Evolutionary conservation across 495 filamentous ascomycete genomes (phyloP).

Genomic region (Xylaria telfairii): DNA sequence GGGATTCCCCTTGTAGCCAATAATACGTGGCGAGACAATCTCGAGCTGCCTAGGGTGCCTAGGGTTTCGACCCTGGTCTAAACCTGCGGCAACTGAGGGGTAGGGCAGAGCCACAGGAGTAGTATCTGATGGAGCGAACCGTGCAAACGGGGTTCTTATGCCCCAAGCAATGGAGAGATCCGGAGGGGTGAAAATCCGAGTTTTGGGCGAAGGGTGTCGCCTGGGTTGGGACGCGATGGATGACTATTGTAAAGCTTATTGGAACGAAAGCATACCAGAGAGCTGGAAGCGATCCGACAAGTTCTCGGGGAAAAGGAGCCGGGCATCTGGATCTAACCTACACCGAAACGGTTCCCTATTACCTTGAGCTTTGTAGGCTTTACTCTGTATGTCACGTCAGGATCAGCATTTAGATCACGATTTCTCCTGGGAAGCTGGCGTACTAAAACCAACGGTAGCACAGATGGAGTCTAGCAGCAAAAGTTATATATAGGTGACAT

Average conservation of each 20-base stretch:
- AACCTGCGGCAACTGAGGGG: not conserved
- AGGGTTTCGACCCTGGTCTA: constrained; percentile 12
- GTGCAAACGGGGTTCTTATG: not conserved
- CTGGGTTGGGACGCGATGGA: not conserved
- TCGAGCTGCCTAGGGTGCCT: not conserved
- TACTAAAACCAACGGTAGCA: not conserved
- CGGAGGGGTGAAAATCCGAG: not conserved
- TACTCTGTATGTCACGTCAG: not conserved
- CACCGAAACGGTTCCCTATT: not conserved
- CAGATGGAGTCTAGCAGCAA: not conserved
- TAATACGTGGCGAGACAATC: constrained; percentile 3
- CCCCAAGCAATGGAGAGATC: not conserved
- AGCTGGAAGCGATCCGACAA: not conserved
- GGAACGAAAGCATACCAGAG: not conserved
- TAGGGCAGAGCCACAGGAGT: not conserved
- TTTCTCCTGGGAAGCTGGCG: not conserved
- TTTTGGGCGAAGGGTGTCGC: not conserved
- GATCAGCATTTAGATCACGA: not conserved
- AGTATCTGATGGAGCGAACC: not conserved
- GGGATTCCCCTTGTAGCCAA: not conserved
- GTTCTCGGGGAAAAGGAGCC: not conserved
- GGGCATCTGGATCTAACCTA: not conserved
- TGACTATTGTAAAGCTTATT: not conserved
- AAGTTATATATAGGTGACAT: not conserved
- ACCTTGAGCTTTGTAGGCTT: not conserved